Base-by-base conservation (phyloP, 306 rosid species). In the Cicer cuneatum region DNA sequence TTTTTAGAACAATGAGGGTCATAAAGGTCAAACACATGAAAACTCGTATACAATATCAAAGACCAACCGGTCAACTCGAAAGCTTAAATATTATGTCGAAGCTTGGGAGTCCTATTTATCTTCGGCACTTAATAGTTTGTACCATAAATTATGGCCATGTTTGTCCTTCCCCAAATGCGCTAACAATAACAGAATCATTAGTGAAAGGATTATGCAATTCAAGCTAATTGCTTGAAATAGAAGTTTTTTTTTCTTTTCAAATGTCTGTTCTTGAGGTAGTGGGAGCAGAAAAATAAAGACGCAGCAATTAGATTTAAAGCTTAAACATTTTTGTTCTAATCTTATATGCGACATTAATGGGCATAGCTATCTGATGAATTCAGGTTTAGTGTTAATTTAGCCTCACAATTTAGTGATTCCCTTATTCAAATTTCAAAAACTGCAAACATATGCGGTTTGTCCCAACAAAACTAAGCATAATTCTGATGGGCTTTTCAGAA, bases 231-330 rank as follows among this genome's bases (percentile, higher is more conserved):
- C 7, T 13, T 39, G 46, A 19, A 37, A 14, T 65, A 6, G 19
- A 42, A 53, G 67, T 40, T 37, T 74, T 21, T 64, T n/a, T n/a
- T n/a, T n/a, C n/a, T 38, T n/a, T n/a, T 49, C 63, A 49, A 39
- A n/a, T n/a, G n/a, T n/a, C n/a, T n/a, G n/a, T n/a, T n/a, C n/a
- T n/a, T n/a, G n/a, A n/a, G n/a, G n/a, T n/a, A n/a, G n/a, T n/a
- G n/a, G n/a, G n/a, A n/a, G n/a, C n/a, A n/a, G n/a, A n/a, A n/a
- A n/a, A n/a, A n/a, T n/a, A n/a, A n/a, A n/a, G n/a, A n/a, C n/a
- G n/a, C n/a, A n/a, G n/a, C n/a, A n/a, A n/a, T n/a, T n/a, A n/a
- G n/a, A n/a, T n/a, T n/a, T n/a, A n/a, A n/a, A n/a, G n/a, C n/a
- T n/a, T n/a, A n/a, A n/a, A n/a, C n/a, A n/a, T n/a, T n/a, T n/a